phyloP scores from a whole-genome alignment of 2,329 filamentous ascomycete genomes.

The Colletotrichum musicola region DNA sequence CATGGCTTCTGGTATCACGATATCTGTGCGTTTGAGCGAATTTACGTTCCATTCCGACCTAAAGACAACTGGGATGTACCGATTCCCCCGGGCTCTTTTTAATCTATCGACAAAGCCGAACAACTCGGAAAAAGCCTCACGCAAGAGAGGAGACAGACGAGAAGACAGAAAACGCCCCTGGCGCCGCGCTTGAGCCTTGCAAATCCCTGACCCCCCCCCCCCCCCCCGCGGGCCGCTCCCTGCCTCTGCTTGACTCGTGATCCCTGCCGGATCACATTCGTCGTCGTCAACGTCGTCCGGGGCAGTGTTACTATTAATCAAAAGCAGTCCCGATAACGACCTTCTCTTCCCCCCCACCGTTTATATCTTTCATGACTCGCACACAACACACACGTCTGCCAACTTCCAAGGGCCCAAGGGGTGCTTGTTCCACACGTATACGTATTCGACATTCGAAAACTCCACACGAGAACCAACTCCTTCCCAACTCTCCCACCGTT shows the following conservation, averaged over 20 bases:
- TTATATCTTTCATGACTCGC: slow-evolving; percentile 27
- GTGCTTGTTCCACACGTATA: too few species aligned
- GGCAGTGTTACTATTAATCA: too few species aligned
- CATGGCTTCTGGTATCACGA: neutral
- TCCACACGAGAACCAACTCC: neutral
- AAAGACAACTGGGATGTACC: neutral
- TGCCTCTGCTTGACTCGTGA: slow-evolving; percentile 27
- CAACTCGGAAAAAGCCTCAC: neutral
- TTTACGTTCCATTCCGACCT: neutral
- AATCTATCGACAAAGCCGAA: neutral
- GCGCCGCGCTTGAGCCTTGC: slow-evolving; percentile 7
- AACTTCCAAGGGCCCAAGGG: too few species aligned
- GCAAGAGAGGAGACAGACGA: too few species aligned
- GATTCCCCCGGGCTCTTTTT: neutral
- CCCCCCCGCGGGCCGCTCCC: slow-evolving; percentile 27
- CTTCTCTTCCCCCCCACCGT: neutral
- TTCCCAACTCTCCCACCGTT: neutral
- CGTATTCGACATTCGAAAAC: neutral
- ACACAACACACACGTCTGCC: too few species aligned
- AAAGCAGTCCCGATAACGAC: too few species aligned
- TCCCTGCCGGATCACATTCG: slow-evolving; percentile 7
- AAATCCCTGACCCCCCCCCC: slow-evolving; percentile 10
- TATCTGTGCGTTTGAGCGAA: neutral
- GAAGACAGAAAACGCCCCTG: neutral
- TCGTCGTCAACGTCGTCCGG: too few species aligned